phyloP scores from a whole-genome alignment of 1,139 yeast species.

The Meyerozyma elateridarum region DNA sequence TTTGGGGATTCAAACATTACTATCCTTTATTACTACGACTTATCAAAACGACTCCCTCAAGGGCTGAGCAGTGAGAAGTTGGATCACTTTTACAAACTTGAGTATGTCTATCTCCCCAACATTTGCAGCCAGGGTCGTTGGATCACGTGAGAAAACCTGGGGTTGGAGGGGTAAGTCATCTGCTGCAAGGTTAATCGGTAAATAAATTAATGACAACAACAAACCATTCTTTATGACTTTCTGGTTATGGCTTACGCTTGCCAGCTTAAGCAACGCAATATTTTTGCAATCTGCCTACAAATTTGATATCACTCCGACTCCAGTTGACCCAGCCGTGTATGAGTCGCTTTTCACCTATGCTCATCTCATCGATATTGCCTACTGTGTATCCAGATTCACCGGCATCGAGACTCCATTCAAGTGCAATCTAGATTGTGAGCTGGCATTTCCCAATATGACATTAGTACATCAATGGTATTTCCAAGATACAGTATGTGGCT shows the following conservation, averaged over 20 bases:
- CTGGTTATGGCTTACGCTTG: not conserved
- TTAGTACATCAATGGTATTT: constrained; percentile 45
- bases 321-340: constrained; percentile 8
- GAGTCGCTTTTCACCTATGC: constrained; percentile 20
- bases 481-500: constrained; percentile 37
- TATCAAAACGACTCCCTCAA: no score
- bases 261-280: not conserved
- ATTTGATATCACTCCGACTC: no score
- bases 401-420: constrained; percentile 37
- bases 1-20: no score
- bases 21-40: no score
- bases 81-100: no score
- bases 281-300: no score
- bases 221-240: not conserved
- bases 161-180: constrained; percentile 4
- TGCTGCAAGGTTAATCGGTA: not conserved
- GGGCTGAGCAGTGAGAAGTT: no score
- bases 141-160: no score
- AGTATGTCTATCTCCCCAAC: no score
- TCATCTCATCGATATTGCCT: constrained; percentile 45
- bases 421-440: constrained; percentile 41
- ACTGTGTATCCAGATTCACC: constrained; percentile 38
- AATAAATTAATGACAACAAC: no score
- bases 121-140: no score
- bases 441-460: constrained; percentile 36